Percentiles rank a stretch among this genome's conserved stretches.
These are phyloP conservation scores for Aspergillus panamensis DNA, from an alignment of 495 filamentous ascomycete genomes.

Conservation along the genomic window DNA sequence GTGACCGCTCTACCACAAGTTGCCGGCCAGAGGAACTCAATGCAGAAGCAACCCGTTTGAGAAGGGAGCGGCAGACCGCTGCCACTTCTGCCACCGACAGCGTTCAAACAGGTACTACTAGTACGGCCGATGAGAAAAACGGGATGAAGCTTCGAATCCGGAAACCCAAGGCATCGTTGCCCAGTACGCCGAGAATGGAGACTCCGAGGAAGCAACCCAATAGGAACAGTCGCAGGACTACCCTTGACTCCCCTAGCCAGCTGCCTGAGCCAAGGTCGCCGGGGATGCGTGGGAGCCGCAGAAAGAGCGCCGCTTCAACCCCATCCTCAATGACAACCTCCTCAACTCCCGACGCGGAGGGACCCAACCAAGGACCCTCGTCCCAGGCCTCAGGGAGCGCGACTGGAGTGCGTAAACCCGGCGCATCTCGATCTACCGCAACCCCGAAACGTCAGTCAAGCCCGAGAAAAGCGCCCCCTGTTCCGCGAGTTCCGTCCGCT, in stretches of 20 bases:
- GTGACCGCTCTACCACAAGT: slow-evolving; percentile 64
- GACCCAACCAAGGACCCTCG: slow-evolving; percentile 21
- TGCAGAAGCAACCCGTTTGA: slow-evolving; percentile 56
- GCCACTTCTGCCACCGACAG: slow-evolving; percentile 31
- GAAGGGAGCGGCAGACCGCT: slow-evolving; percentile 56
- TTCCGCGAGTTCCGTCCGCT: slow-evolving; percentile 42
- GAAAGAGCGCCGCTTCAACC: slow-evolving; percentile 32
- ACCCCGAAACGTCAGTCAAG: slow-evolving; percentile 45
- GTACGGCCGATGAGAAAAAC: slow-evolving; percentile 40
- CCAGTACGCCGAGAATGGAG: slow-evolving; percentile 35
- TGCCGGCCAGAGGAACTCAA: slow-evolving; percentile 72
- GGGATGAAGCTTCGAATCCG: slow-evolving; percentile 72
- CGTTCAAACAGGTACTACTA: slow-evolving; percentile 14
- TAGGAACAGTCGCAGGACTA: slow-evolving; percentile 58
- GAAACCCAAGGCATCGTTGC: slow-evolving; percentile 54
- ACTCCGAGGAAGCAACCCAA: slow-evolving; percentile 48
- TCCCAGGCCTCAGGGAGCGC: slow-evolving; percentile 26
- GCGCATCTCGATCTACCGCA: slow-evolving; percentile 34
- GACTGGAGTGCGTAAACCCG: slow-evolving; percentile 40
- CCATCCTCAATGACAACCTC: slow-evolving; percentile 11
- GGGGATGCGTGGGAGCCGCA: slow-evolving; percentile 32
- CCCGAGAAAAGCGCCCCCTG: slow-evolving; percentile 43
- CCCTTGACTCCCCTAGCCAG: slow-evolving; percentile 55
- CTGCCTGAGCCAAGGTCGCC: slow-evolving; percentile 38
- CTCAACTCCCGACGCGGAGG: slow-evolving; percentile 13